Evolutionary conservation across 2,329 filamentous ascomycete species (phyloP).

Genomic region (Dryadomyces sulphureus): DNA sequence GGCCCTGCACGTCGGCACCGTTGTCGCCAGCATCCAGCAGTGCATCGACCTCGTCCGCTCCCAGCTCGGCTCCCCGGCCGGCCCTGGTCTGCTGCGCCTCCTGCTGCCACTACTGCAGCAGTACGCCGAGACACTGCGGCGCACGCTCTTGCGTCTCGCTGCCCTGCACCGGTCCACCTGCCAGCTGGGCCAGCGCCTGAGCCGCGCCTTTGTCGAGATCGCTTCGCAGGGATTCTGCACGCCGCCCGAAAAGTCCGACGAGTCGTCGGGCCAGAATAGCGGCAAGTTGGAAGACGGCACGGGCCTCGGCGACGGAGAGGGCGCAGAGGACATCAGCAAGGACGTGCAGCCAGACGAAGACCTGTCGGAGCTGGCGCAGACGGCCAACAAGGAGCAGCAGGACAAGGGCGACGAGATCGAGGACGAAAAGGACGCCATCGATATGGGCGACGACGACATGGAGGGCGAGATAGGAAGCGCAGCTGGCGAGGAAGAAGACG

Average conservation of each 20-base stretch:
- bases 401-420: constrained; percentile 50
- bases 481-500: constrained; percentile 46
- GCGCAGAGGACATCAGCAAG: constrained; percentile 94
- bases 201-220: constrained; percentile 64
- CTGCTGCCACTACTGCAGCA: constrained; percentile 59
- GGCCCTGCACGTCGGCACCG: constrained; percentile 42
- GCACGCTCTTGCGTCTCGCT: constrained; percentile 42
- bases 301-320: constrained; percentile 87
- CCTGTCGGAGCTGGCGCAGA: constrained; percentile 76
- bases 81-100: constrained; percentile 38
- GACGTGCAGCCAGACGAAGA: constrained; percentile 92
- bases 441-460: constrained; percentile 84
- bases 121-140: constrained; percentile 48
- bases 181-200: constrained; percentile 61
- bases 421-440: constrained; percentile 72
- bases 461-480: constrained; percentile 64
- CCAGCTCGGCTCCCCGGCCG: not conserved
- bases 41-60: constrained; percentile 22
- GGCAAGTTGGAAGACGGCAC: constrained; percentile 84
- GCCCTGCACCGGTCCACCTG: constrained; percentile 55
- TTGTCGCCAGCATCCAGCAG: constrained; percentile 27
- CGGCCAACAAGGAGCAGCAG: constrained; percentile 54
- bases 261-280: constrained; percentile 23
- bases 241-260: constrained; percentile 59
- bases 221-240: constrained; percentile 81